Evolutionary conservation across 768 basidiomycete species (phyloP).

Genomic region (Melanogaster broomeanus): DNA sequence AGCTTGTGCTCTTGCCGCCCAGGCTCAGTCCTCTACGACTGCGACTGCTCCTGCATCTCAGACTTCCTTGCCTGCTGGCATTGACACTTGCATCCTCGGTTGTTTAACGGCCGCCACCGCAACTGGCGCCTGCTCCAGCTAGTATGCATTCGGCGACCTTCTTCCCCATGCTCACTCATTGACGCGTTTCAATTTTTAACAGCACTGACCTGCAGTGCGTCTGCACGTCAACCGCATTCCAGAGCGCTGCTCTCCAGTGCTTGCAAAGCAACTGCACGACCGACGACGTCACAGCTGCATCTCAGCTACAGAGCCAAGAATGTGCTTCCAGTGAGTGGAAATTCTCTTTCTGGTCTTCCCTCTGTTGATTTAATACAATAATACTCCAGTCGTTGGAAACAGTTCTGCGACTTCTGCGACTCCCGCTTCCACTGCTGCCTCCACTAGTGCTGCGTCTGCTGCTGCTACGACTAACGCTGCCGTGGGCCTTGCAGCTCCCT

Average conservation of each 20-base stretch:
- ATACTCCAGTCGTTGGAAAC: neutral
- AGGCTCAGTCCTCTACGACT: constrained; percentile 16
- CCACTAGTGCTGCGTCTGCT: too few relatives aligned
- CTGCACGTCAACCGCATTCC: constrained; percentile 41
- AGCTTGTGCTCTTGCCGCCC: constrained; percentile 16
- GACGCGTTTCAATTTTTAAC: neutral
- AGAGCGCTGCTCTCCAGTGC: constrained; percentile 33
- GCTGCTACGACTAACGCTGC: constrained; percentile 16
- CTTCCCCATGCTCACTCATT: neutral
- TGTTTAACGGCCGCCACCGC: constrained; percentile 8
- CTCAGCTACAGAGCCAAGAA: constrained; percentile 28
- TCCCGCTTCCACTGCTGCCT: neutral
- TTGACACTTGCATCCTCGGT: constrained; percentile 5
- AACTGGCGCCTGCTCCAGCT: neutral
- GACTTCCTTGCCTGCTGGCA: constrained; percentile 1
- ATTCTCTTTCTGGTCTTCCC: neutral
- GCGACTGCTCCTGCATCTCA: neutral
- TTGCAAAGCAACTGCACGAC: constrained; percentile 36
- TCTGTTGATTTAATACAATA: neutral
- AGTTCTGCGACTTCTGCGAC: neutral
- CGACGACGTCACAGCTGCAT: constrained; percentile 32
- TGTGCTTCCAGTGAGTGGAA: constrained; percentile 33
- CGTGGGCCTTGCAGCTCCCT: constrained; percentile 9
- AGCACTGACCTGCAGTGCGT: constrained; percentile 43
- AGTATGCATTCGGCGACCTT: constrained; percentile 7